These are phyloP conservation scores for Backusella australiensis DNA, from an alignment of 192 early-diverging fungal genomes.

Conservation along the genomic window DNA sequence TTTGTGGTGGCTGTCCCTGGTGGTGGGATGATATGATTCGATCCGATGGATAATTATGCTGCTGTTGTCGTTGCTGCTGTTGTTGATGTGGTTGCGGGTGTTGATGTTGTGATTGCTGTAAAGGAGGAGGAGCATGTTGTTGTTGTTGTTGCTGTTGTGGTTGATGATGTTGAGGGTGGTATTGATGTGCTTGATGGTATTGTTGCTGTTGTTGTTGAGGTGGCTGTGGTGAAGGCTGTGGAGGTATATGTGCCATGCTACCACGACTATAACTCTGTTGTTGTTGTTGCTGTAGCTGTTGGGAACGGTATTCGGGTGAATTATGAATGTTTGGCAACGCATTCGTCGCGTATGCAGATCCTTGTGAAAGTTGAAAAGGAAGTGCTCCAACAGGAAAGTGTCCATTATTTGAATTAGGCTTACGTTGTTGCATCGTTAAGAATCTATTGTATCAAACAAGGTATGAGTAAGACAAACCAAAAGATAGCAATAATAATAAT, in stretches of 20 bases:
- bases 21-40: background rate
- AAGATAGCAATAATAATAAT: background rate
- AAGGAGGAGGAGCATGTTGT: background rate
- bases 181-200: background rate
- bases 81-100: background rate
- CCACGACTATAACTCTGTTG: background rate
- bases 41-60: background rate
- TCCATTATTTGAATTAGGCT: background rate
- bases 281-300: background rate
- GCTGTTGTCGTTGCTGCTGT: background rate
- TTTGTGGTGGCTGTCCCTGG: background rate
- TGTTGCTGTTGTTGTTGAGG: background rate
- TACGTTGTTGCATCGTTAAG: constrained; percentile 2
- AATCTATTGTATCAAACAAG: background rate
- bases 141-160: background rate
- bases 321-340: constrained; percentile 5
- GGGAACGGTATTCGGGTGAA: constrained; percentile 1
- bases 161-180: background rate
- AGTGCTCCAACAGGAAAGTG: background rate
- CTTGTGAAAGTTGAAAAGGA: background rate
- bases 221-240: background rate
- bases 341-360: constrained; percentile 2
- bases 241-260: background rate
- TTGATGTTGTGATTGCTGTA: background rate
- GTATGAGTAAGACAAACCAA: background rate